Evolutionary conservation across 306 rosid genomes (phyloP).

Genomic region (Lathyrus sativus): DNA sequence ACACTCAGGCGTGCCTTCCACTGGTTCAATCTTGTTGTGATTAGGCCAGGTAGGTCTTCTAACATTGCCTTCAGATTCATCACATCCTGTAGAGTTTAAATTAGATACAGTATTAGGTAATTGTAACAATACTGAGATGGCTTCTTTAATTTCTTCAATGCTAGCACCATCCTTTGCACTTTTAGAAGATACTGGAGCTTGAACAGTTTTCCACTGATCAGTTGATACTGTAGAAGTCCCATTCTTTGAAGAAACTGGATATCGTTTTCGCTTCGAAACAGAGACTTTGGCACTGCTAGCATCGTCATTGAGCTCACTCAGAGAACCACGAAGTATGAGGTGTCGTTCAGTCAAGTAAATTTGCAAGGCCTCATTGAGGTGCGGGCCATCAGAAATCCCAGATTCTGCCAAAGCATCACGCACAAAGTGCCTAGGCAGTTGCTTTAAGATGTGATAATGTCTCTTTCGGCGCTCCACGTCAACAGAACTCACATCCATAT

Average conservation of each 20-base stretch:
- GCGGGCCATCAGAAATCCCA: too few species aligned
- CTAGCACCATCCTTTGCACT: constrained; percentile 52
- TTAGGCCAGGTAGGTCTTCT: constrained; percentile 55
- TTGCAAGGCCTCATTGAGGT: too few species aligned
- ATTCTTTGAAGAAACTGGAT: constrained; percentile 59
- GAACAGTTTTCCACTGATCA: constrained; percentile 55
- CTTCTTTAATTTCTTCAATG: constrained; percentile 74
- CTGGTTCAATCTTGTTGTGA: constrained; percentile 56
- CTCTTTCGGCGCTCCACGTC: too few species aligned
- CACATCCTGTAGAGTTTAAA: constrained; percentile 48
- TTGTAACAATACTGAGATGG: constrained; percentile 63
- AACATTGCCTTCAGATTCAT: constrained; percentile 62
- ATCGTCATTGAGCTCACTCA: constrained; percentile 38
- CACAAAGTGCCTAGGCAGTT: too few species aligned
- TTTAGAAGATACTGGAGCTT: constrained; percentile 42
- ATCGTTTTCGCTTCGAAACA: too few species aligned
- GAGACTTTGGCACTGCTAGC: constrained; percentile 41
- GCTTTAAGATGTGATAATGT: too few species aligned
- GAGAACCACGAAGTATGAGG: too few species aligned
- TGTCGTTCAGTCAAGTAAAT: too few species aligned
- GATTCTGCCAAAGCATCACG: too few species aligned
- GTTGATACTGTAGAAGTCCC: constrained; percentile 47
- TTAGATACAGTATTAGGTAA: constrained; percentile 55
- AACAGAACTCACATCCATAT: too few species aligned
- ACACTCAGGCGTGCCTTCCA: too few species aligned